Percentiles rank a stretch among this genome's conserved stretches.
Evolutionary conservation across 2,329 filamentous ascomycete species (phyloP).

Genomic region (Cladophialophora psammophila): DNA sequence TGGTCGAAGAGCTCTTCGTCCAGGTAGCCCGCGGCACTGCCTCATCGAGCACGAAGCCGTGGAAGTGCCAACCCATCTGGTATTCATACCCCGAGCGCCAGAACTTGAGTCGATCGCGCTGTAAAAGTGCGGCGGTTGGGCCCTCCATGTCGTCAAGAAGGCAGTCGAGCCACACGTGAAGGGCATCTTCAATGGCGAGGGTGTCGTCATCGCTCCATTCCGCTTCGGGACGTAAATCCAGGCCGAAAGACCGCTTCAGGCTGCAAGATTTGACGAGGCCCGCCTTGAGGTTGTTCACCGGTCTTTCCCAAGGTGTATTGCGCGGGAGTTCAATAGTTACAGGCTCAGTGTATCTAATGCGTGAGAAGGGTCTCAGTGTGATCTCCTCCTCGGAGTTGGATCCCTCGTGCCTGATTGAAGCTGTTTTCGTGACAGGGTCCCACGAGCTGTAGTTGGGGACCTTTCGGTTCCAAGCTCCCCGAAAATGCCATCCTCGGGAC

Average conservation of each 20-base stretch:
- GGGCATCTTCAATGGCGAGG: not conserved
- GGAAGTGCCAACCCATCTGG: not conserved
- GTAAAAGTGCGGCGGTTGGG: not conserved
- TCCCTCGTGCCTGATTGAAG: not conserved
- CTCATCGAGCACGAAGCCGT: not conserved
- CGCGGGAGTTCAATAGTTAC: not conserved
- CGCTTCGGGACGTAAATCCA: not conserved
- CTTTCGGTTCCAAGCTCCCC: not conserved
- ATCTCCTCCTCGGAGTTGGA: conserved; percentile 2
- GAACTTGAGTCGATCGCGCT: conserved; percentile 13
- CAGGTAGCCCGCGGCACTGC: not conserved
- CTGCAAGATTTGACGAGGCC: not conserved
- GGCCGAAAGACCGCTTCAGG: not conserved
- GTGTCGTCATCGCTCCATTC: not conserved
- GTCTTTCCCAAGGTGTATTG: not conserved
- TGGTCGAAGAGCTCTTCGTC: not conserved
- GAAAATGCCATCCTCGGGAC: not conserved
- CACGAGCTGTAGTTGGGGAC: conserved; percentile 3
- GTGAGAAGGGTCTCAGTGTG: conserved; percentile 16
- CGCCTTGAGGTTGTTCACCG: not conserved
- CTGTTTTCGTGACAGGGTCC: conserved; percentile 8
- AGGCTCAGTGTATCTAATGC: conserved; percentile 15
- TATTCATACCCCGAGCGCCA: conserved; percentile 5
- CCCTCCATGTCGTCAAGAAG: conserved; percentile 9
- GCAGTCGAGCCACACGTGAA: conserved; percentile 11